Conservation (phyloP, 1,139 yeast genomes). For the Arxiozyma slooffiae region DNA sequence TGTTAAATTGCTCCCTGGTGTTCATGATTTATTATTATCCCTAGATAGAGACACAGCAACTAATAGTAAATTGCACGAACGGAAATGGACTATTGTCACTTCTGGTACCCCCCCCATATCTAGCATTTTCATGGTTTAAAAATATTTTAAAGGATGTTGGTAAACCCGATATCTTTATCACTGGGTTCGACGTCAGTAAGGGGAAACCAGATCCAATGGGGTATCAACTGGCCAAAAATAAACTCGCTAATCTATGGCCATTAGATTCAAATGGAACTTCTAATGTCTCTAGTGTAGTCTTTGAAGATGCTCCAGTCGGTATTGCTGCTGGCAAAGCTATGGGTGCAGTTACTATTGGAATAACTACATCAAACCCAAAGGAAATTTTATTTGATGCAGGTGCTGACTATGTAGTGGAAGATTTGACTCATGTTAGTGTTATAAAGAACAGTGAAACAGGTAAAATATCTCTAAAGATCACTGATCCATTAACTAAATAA, state of each 20-base stretch:
- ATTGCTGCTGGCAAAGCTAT: conserved; percentile 68
- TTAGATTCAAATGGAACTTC: conserved; percentile 27
- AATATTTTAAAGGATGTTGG: conserved; percentile 47
- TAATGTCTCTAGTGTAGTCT: conserved; percentile 45
- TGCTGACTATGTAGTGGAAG: conserved; percentile 64
- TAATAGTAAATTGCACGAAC: conserved; percentile 32
- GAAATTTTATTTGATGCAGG: conserved; percentile 56
- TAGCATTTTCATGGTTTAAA: conserved; percentile 43
- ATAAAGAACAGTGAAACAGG: conserved; percentile 15
- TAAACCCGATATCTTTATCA: conserved; percentile 58
- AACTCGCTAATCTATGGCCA: conserved; percentile 47
- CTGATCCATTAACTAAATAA: conserved; percentile 9
- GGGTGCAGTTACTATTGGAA: conserved; percentile 66
- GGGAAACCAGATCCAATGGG: conserved; percentile 80
- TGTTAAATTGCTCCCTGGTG: conserved; percentile 61
- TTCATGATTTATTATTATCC: conserved; percentile 45
- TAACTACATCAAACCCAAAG: conserved; percentile 61
- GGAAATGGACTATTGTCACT: conserved; percentile 67
- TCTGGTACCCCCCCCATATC: conserved; percentile 61
- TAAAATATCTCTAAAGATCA: conserved; percentile 19
- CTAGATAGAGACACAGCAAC: conserved; percentile 29
- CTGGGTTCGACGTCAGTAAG: conserved; percentile 58
- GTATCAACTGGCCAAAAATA: conserved; percentile 35
- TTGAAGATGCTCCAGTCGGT: conserved; percentile 80
- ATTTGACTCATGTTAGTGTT: conserved; percentile 40